Base-by-base conservation (phyloP, 441 rosid species). In the Jatropha podagrica region DNA sequence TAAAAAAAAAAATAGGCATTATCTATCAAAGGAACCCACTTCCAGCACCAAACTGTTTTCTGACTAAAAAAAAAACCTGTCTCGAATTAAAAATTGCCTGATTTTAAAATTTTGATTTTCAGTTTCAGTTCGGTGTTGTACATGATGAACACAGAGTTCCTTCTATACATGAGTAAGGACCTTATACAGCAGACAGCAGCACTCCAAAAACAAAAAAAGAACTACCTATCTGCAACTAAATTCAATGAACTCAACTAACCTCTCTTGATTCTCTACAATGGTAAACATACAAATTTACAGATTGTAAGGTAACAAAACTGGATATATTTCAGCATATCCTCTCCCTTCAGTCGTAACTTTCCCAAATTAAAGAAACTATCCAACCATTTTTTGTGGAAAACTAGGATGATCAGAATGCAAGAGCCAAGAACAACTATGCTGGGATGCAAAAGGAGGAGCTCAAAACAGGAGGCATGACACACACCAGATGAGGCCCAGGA, bases 391-490 rank as follows among this genome's bases (percentile, higher is more conserved):
- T 41, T 44, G 68, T 59, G 52, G 65, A 69, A 75, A 58, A 72
- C 32, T 20, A 55, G 40, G 37, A 32, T 56, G 38, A 68, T 61
- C 46, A n/a, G 38, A 69, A 59, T 42, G 27, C 64, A 62, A 48
- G 27, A 70, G 69, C 55, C 26, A 49, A 59, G 65, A 72, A 72
- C 32, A 48, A 56, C 80, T 75, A 84, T 9, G 87, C 86, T 38
- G 98, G 90, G 46, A 94, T 76, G 80, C 99, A 96, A 81, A 80
- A 94, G 20, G 99, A 91, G 73, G 96, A 94, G 87, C 98, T 88
- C 64, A 91, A 90, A 70, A 85, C 77, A 23, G 98, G 98, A 71
- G 98, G 99, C 91, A 92, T 84, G 72, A 96, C 92, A 48, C 98
- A 89, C 4, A 96, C 89, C 63, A 96, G 88, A 85, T 96, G 98